Base-by-base conservation (phyloP, 2,329 filamentous ascomycete species). In the Hypoxylon sp. region DNA sequence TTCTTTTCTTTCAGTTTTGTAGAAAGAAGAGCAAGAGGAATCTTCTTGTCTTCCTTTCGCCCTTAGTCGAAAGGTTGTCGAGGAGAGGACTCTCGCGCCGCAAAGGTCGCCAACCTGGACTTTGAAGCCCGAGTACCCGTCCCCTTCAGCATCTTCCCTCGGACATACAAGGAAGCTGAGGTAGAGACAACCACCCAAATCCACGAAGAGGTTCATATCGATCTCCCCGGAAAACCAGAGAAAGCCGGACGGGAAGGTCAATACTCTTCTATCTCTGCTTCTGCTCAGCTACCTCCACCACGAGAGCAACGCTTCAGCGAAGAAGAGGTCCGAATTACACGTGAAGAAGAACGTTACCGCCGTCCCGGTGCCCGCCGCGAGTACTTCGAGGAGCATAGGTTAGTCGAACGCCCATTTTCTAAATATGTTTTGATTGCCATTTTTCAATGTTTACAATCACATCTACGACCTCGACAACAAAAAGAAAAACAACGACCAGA, bases 81-180 rank as follows among this genome's bases (percentile, higher is more conserved):
- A 79, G 80, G 79, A 82, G 80, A 81, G 75, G 75, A 81, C 80
- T 81, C 79, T 80, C 76, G 77, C 79, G 78, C 80, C 76, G 71
- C 76, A 85, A 90, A 92, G 90, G 90, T 91, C 91, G 93, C 86
- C 93, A 98, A 93, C 88, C 94, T 98, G 94, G 94, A 98, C 93
- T 98, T 97, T 96, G 94, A 97, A 92, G 94, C 94, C 86, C 93
- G 94, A 85, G 93, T 98, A 85, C 93, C 95, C 88, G 96, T 98
- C 86, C 95, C 95, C 86, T 97, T 98, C 91, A 98, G 94, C 93
- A 92, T 98, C 92, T 98, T 98, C 90, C 95, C 95, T 87, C 97
- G 94, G 84, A 93, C 94, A 85, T 98, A 98, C 89, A 90, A 92
- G 82, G 86, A 86, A 81, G 88, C 89, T 85, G 86, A 76, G 74